phyloP scores from a whole-genome alignment of 352 stramenopile genomes.

The Phytophthora pisi region DNA sequence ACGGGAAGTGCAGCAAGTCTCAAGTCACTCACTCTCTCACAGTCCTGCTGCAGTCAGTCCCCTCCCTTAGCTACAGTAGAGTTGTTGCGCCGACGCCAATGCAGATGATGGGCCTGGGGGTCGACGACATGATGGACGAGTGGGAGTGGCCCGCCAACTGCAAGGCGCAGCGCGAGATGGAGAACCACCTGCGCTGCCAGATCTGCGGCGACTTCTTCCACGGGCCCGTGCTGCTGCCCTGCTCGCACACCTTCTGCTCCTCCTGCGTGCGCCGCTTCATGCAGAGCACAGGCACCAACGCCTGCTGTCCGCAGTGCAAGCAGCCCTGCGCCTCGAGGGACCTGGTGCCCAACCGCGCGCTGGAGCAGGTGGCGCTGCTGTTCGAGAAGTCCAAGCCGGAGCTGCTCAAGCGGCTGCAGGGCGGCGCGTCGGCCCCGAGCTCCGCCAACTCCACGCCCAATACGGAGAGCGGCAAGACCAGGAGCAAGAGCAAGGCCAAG shows the following conservation, averaged over 20 bases:
- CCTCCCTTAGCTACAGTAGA: background rate
- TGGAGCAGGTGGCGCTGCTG: slow-evolving; percentile 73
- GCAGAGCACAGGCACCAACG: slow-evolving; percentile 67
- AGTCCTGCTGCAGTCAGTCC: background rate
- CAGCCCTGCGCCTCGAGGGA: slow-evolving; percentile 59
- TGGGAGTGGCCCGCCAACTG: slow-evolving; percentile 78
- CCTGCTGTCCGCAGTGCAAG: slow-evolving; percentile 85
- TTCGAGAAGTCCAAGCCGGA: slow-evolving; percentile 79
- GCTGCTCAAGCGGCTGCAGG: slow-evolving; percentile 51
- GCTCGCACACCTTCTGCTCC: slow-evolving; percentile 86
- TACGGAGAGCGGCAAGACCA: slow-evolving; percentile 22
- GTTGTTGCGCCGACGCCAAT: slow-evolving; percentile 6
- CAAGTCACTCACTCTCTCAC: background rate
- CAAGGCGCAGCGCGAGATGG: slow-evolving; percentile 68
- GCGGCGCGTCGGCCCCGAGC: background rate
- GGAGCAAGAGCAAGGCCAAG: slow-evolving; percentile 10
- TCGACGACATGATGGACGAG: slow-evolving; percentile 55
- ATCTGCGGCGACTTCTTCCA: slow-evolving; percentile 89
- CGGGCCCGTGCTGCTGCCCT: slow-evolving; percentile 77
- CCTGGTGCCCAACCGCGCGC: slow-evolving; percentile 70
- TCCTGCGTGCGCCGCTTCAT: slow-evolving; percentile 84
- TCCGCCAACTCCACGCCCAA: slow-evolving; percentile 31
- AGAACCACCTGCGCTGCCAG: slow-evolving; percentile 75
- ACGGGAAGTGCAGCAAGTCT: background rate
- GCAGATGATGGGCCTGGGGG: slow-evolving; percentile 20